phyloP scores from a whole-genome alignment of 2,329 filamentous ascomycete species.

The Chaetomiaceae sp. region DNA sequence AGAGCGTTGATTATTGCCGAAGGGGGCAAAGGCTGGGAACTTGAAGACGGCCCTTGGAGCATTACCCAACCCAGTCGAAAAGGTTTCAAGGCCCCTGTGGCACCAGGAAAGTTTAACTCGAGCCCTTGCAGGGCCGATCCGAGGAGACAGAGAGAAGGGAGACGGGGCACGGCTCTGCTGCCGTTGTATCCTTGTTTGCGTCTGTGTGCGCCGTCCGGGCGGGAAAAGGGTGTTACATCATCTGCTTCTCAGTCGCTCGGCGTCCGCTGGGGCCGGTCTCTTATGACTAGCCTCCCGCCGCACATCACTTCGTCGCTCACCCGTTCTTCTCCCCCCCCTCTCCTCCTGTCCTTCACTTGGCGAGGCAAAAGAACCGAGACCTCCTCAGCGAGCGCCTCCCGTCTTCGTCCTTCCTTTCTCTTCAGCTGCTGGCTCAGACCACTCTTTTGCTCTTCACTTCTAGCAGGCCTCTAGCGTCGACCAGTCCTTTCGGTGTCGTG shows the following conservation, averaged over 20 bases:
- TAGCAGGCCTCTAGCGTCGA: slow-evolving; percentile 7
- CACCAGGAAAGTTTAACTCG: not conserved
- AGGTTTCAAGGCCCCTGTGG: slow-evolving; percentile 12
- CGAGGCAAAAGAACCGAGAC: slow-evolving; percentile 43
- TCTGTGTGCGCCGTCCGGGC: slow-evolving; percentile 12
- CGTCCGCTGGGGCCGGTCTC: slow-evolving; percentile 15
- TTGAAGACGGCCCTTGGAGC: not conserved
- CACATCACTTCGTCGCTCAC: slow-evolving; percentile 19
- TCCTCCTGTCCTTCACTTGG: slow-evolving; percentile 36
- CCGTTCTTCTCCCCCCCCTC: slow-evolving; percentile 25
- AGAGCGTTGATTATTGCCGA: not conserved
- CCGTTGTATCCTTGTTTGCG: slow-evolving; percentile 17
- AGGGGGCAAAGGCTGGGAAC: not conserved
- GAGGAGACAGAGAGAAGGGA: not conserved
- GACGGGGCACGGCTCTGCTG: slow-evolving; percentile 11
- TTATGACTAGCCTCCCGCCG: slow-evolving; percentile 25
- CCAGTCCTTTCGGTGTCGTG: not conserved
- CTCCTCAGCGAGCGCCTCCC: slow-evolving; percentile 35
- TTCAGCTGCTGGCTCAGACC: slow-evolving; percentile 59
- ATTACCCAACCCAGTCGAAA: not conserved
- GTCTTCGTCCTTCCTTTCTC: slow-evolving; percentile 39
- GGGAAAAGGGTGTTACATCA: slow-evolving; percentile 16
- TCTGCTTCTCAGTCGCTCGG: slow-evolving; percentile 4
- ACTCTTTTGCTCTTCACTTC: slow-evolving; percentile 38
- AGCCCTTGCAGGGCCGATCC: not conserved